phyloP scores from a whole-genome alignment of 2,329 filamentous ascomycete genomes.

The Dryadomyces quercus-mongolicae region DNA sequence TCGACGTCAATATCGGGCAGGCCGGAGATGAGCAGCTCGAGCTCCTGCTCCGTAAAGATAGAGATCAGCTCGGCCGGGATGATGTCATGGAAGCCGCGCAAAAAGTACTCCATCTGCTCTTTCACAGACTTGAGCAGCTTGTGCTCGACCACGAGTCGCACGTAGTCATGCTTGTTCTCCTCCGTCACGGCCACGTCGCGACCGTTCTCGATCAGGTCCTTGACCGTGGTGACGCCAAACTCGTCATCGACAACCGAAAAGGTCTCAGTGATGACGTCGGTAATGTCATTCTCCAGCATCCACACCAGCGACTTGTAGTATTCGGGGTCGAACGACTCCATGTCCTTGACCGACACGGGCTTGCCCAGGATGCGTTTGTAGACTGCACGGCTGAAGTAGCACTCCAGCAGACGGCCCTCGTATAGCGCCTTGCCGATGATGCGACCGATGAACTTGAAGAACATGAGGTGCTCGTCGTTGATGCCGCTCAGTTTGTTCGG shows the following conservation, averaged over 20 bases:
- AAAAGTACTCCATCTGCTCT: slow-evolving; percentile 86
- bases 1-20: slow-evolving; percentile 95
- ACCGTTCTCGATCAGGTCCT: slow-evolving; percentile 79
- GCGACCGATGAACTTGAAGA: slow-evolving; percentile 98
- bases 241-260: slow-evolving; percentile 91
- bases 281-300: slow-evolving; percentile 98
- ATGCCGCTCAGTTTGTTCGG: slow-evolving; percentile 88
- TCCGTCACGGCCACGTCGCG: slow-evolving; percentile 90
- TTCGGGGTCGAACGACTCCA: slow-evolving; percentile 96
- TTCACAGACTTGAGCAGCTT: slow-evolving; percentile 84
- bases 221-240: slow-evolving; percentile 78
- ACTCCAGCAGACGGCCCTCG: slow-evolving; percentile 89
- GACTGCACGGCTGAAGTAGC: slow-evolving; percentile 96
- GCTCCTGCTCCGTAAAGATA: slow-evolving; percentile 97
- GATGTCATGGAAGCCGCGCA: slow-evolving; percentile 95
- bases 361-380: slow-evolving; percentile 97
- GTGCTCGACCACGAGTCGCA: slow-evolving; percentile 88
- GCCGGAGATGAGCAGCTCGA: slow-evolving; percentile 92
- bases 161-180: slow-evolving; percentile 97
- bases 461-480: slow-evolving; percentile 91
- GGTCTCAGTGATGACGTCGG: slow-evolving; percentile 91
- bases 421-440: slow-evolving; percentile 98
- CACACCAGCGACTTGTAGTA: slow-evolving; percentile 98
- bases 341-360: slow-evolving; percentile 93
- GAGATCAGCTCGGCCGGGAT: slow-evolving; percentile 87